Evolutionary conservation across 257 asterid genomes (phyloP), one percentile per base, ranked within the genome.

Genomic region (Solanum chaucha): DNA sequence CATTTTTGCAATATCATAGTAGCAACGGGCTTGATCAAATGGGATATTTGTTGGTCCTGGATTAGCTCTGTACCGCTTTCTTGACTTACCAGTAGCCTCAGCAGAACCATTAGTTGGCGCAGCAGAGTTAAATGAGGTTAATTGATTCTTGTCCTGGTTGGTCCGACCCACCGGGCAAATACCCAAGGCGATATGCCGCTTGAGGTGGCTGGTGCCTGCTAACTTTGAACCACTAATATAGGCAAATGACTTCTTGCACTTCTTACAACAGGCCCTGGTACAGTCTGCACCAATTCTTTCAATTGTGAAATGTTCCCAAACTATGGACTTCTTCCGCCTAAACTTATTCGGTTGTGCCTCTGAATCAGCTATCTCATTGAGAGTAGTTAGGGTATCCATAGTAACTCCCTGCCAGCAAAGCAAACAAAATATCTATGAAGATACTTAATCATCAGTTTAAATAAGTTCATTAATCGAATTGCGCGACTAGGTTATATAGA

Each of bases 121-220:
- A 22, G 92, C 87, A 28, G 92, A 86, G 8, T 88, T 88, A 38
- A 28, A 55, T 38, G 89, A 87, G 87, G 89, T 67, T 70, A 80
- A 61, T 75, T 87, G 93, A 85, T 88, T 89, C 65, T 91, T 92
- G 74, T 86, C 92, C 90, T 84, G 91, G 81, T 86, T 91, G 9
- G 22, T 78, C 58, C 89, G 91, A 88, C 64, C 73, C 32, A 87
- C 90, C 22, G 99, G 98, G 92, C 98, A 97, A 86, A 93, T 94
- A 41, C 98, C 98, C 91, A 89, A 84, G 82, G 92, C 85, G 68
- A 97, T 95, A 87, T 97, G 99, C 65, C 99, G 92, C 88, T 93
- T 94, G 74, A 97, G 91, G 91, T 97, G 99, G 90, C 99, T 97
- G 22, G 99, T 97, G 51, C 99, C 99, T 4, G 98, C 92, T 89